These are phyloP conservation scores for Komagataea norvegica DNA, from an alignment of 1,139 yeast species.

Conservation along the genomic window DNA sequence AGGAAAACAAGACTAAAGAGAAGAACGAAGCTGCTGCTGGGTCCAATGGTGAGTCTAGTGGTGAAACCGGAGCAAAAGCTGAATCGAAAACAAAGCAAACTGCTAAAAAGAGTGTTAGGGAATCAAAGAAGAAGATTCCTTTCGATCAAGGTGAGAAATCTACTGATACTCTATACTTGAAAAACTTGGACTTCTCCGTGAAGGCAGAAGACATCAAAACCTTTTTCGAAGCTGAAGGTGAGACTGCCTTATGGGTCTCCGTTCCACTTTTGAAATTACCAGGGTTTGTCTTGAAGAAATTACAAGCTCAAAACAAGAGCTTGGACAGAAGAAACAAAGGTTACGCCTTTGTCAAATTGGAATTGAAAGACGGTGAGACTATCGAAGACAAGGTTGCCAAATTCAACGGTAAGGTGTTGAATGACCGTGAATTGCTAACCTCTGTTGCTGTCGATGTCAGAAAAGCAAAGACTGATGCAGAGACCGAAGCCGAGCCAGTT, in stretches of 20 bases:
- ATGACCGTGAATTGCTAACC: constrained; percentile 51
- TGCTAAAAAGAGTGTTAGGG: constrained; percentile 14
- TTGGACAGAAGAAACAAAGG: constrained; percentile 51
- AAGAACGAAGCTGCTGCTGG: not conserved
- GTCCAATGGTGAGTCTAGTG: not conserved
- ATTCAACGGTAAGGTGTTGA: constrained; percentile 47
- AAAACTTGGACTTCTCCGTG: constrained; percentile 50
- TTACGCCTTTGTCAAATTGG: constrained; percentile 55
- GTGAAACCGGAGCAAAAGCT: no score
- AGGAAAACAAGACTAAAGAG: constrained; percentile 7
- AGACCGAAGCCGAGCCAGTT: constrained; percentile 1
- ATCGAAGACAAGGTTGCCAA: constrained; percentile 35
- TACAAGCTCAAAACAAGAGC: constrained; percentile 37
- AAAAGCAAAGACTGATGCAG: constrained; percentile 11
- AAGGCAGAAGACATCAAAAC: constrained; percentile 41
- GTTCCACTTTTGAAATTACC: constrained; percentile 51
- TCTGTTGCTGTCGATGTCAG: constrained; percentile 51
- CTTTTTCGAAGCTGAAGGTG: constrained; percentile 38
- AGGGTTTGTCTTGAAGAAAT: constrained; percentile 35
- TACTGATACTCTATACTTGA: constrained; percentile 50
- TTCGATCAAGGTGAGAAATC: constrained; percentile 53
- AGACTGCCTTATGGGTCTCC: constrained; percentile 50
- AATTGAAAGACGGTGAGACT: constrained; percentile 21
- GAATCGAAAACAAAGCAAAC: constrained; percentile 12
- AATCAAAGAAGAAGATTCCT: constrained; percentile 31